Percentiles rank a stretch among this genome's conserved stretches.
Evolutionary conservation across 345 rosid genomes (phyloP).

Genomic region (Carallia brachiata): DNA sequence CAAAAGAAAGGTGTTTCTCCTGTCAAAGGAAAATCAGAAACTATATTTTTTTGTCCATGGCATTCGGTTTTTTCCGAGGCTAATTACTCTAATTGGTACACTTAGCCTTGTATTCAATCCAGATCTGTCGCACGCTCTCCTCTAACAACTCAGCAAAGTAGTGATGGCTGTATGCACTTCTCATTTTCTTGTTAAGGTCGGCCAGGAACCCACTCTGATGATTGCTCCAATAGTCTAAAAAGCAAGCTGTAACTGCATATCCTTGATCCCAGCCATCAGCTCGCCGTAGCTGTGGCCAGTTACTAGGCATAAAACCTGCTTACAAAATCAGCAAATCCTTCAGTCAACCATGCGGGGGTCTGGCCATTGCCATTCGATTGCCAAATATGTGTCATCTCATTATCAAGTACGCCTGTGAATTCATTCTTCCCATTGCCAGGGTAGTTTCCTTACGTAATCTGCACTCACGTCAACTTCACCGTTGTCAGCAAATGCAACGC

Average conservation of each 20-base stretch:
- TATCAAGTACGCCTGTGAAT: no score
- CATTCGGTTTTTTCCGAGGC: no score
- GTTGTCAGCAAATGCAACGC: no score
- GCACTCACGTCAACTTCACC: no score
- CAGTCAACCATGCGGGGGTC: conserved; percentile 44
- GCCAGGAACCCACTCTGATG: conserved; percentile 60
- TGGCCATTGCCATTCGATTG: conserved; percentile 58
- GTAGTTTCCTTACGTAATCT: no score
- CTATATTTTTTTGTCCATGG: no score
- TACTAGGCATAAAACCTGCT: conserved; percentile 53
- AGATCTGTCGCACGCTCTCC: conserved; percentile 57
- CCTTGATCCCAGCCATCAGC: conserved; percentile 72
- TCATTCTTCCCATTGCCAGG: no score
- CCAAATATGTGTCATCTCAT: conserved; percentile 53
- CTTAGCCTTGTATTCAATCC: conserved; percentile 67
- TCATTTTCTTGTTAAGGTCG: conserved; percentile 62
- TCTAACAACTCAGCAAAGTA: conserved; percentile 58
- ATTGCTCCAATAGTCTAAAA: conserved; percentile 57
- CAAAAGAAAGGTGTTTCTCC: no score
- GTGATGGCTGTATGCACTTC: conserved; percentile 35
- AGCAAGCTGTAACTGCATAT: conserved; percentile 60
- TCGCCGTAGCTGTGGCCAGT: conserved; percentile 59
- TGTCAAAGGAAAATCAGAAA: no score
- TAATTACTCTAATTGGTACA: conserved; percentile 27
- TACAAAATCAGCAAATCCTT: conserved; percentile 71